These are phyloP conservation scores for Polyporus tsugae DNA, from an alignment of 1,284 basidiomycete species.

Conservation along the genomic window DNA sequence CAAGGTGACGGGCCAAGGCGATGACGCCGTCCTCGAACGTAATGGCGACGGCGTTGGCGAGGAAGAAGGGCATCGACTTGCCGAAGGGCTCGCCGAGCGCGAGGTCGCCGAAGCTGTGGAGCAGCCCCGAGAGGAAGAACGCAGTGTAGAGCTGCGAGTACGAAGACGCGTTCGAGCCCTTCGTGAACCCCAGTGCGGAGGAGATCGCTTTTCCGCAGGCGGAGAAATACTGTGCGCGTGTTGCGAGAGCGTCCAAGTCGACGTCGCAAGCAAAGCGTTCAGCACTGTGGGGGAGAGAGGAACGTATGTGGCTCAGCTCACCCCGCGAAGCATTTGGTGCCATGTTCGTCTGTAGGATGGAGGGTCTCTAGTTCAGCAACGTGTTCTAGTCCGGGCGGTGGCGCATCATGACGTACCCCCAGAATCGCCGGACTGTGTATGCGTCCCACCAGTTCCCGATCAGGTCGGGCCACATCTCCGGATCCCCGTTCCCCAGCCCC, in stretches of 20 bases:
- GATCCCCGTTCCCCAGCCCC: not conserved
- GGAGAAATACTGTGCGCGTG: slow-evolving; percentile 23
- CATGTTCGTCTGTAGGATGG: slow-evolving; percentile 39
- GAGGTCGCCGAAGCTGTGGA: slow-evolving; percentile 27
- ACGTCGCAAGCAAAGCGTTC: slow-evolving; percentile 15
- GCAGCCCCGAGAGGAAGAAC: slow-evolving; percentile 23
- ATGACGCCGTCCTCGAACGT: slow-evolving; percentile 24
- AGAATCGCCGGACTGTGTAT: slow-evolving; percentile 46
- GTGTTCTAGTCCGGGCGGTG: not conserved
- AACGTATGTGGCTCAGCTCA: slow-evolving; percentile 6
- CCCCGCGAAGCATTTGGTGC: slow-evolving; percentile 41
- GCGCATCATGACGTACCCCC: slow-evolving; percentile 41
- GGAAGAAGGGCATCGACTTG: slow-evolving; percentile 19
- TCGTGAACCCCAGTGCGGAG: too few species aligned
- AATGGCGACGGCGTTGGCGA: slow-evolving; percentile 21
- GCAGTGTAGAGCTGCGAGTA: slow-evolving; percentile 25
- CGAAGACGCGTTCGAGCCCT: slow-evolving; percentile 8
- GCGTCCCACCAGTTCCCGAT: slow-evolving; percentile 45
- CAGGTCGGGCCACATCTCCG: slow-evolving; percentile 41
- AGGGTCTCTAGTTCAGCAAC: not conserved
- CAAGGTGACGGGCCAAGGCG: slow-evolving; percentile 12
- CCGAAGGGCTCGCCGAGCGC: slow-evolving; percentile 16
- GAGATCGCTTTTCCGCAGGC: too few species aligned
- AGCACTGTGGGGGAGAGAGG: slow-evolving; percentile 15
- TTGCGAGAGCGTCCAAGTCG: slow-evolving; percentile 10